Evolutionary conservation across 495 filamentous ascomycete species (phyloP).

Genomic region (Podospora anserina): DNA sequence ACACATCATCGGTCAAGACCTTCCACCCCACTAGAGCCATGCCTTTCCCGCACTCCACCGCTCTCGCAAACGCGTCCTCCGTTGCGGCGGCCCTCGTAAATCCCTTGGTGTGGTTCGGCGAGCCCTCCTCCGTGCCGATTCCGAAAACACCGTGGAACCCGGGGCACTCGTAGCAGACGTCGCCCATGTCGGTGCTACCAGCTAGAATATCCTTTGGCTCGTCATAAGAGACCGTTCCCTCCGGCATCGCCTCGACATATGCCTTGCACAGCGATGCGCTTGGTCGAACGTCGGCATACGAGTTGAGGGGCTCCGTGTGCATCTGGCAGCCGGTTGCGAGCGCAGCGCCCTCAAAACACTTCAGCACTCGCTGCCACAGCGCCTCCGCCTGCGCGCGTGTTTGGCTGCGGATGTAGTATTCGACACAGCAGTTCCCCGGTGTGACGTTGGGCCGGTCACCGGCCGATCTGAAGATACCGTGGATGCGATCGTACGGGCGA

Average conservation of each 20-base stretch:
- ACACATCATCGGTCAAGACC: constrained; percentile 46
- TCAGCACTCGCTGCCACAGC: constrained; percentile 49
- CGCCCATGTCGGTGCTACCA: constrained; percentile 49
- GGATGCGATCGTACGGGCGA: constrained; percentile 33
- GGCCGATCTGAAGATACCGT: constrained; percentile 29
- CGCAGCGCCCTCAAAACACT: constrained; percentile 57
- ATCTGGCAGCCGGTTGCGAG: constrained; percentile 54
- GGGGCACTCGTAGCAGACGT: constrained; percentile 56
- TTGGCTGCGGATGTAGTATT: constrained; percentile 55
- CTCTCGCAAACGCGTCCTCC: constrained; percentile 43
- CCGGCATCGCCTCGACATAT: constrained; percentile 50
- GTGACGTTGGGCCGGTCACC: constrained; percentile 47
- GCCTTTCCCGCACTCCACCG: constrained; percentile 52
- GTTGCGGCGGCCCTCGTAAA: constrained; percentile 54
- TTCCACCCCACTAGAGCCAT: constrained; percentile 54
- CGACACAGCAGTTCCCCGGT: constrained; percentile 49
- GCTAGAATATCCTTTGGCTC: constrained; percentile 43
- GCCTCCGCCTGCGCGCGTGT: constrained; percentile 42
- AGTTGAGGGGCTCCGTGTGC: constrained; percentile 45
- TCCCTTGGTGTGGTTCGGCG: constrained; percentile 53
- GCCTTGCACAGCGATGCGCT: constrained; percentile 48
- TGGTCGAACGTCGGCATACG: constrained; percentile 53
- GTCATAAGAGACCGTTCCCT: constrained; percentile 37
- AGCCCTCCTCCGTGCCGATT: constrained; percentile 45
- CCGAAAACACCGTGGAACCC: constrained; percentile 57